Evolutionary conservation across 768 basidiomycete species (phyloP).

Genomic region (Symmetrospora coprosmae): DNA sequence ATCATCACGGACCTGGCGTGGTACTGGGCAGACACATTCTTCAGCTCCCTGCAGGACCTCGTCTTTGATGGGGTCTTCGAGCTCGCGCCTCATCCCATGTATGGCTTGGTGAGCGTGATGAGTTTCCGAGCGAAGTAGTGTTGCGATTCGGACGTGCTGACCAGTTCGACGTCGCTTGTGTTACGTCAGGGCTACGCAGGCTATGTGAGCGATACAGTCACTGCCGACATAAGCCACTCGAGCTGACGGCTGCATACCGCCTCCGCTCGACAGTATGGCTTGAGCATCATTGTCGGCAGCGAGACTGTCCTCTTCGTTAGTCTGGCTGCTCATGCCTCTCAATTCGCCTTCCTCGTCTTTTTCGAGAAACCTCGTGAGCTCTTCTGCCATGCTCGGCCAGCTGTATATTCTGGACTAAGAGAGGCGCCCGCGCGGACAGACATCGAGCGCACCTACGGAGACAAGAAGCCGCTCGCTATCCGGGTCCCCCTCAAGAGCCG

Average conservation of each 20-base stretch:
- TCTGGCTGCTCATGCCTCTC: slow-evolving; percentile 83
- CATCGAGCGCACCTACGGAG: slow-evolving; percentile 84
- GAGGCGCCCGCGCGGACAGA: slow-evolving; percentile 42
- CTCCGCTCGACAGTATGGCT: slow-evolving; percentile 56
- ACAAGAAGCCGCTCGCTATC: slow-evolving; percentile 74
- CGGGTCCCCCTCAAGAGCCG: slow-evolving; percentile 61
- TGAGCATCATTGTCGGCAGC: slow-evolving; percentile 76
- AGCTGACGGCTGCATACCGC: neutral
- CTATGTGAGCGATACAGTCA: slow-evolving; percentile 31
- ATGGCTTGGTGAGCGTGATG: no score
- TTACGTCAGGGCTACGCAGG: slow-evolving; percentile 51
- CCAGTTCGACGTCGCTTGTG: no score
- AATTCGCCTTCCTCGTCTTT: slow-evolving; percentile 86
- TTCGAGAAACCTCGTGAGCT: slow-evolving; percentile 93
- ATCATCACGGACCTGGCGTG: slow-evolving; percentile 97
- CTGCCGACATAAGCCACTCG: neutral
- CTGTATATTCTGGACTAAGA: neutral
- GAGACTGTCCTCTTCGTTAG: slow-evolving; percentile 84
- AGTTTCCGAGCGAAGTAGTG: no score
- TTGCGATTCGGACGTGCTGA: no score
- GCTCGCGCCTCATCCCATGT: slow-evolving; percentile 55
- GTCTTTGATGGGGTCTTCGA: slow-evolving; percentile 98
- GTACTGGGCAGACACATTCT: slow-evolving; percentile 58
- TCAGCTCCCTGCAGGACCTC: slow-evolving; percentile 43
- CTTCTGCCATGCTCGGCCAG: neutral